phyloP scores from a whole-genome alignment of 2,329 filamentous ascomycete genomes.

The Fusarium nisikadoi region DNA sequence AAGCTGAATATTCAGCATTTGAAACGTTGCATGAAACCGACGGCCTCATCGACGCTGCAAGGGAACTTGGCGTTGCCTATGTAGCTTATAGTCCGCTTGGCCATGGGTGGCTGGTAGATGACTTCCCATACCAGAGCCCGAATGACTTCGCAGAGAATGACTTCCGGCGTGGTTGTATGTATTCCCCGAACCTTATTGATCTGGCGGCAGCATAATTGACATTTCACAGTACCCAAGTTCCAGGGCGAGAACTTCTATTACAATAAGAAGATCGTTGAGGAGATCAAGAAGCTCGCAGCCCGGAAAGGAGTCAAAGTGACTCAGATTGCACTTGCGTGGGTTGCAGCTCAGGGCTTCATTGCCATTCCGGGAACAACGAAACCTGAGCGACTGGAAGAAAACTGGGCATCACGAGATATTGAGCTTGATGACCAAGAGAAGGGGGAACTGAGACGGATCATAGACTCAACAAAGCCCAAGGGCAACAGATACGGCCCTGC shows the following conservation, averaged over 20 bases:
- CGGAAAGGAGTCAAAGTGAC: background rate
- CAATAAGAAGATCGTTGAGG: background rate
- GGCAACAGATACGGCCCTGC: background rate
- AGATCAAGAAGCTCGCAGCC: background rate
- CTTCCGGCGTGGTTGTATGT: background rate
- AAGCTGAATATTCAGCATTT: conserved; percentile 8
- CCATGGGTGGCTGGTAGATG: background rate
- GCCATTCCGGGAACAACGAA: conserved; percentile 4
- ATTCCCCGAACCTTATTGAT: too few species aligned
- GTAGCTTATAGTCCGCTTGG: background rate
- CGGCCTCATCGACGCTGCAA: background rate
- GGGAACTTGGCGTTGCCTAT: background rate
- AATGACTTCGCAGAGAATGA: background rate
- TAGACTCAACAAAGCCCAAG: background rate
- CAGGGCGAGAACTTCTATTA: background rate
- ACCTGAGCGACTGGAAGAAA: background rate
- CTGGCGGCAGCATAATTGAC: background rate
- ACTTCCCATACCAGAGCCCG: background rate
- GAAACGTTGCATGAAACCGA: background rate
- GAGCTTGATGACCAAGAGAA: background rate
- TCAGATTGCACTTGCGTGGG: background rate
- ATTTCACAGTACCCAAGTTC: background rate
- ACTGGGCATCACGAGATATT: background rate
- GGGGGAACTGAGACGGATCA: background rate
- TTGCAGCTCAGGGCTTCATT: background rate